Base-by-base conservation (phyloP, 768 basidiomycete genomes). In the Suillus weaverae region DNA sequence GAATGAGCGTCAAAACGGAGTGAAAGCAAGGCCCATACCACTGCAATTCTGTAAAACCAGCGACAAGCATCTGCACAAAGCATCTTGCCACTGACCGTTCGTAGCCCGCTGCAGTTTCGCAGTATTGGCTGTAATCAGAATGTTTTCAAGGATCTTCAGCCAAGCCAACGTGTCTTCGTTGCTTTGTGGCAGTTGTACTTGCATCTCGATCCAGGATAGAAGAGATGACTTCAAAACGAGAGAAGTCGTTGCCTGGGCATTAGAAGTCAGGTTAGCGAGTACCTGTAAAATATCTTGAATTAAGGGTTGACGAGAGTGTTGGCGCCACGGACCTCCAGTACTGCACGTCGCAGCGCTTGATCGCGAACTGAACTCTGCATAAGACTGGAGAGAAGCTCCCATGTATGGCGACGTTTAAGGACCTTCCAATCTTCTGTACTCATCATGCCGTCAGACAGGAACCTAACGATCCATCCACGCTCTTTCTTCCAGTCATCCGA, bases 401-500 rank as follows among this genome's bases (percentile, higher is more conserved):
- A 97, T 0, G 92, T 94, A 71, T 95, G 92, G 33, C 95, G 79
- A 53, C 93, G 81, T 70, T 88, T 88, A 62, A 96, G 74, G 3
- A 94, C 84, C 38, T 81, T 82, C 95, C 95, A 97, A 70, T 98
- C 95, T 48, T 86, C 83, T 0, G 82, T 81, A 56, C 87, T 84
- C 67, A 82, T 81, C 85, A 94, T 89, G 0, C 92, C 93, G 66
- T 97, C 94, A 0, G 89, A 82, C 44, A 97, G 76, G 75, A 94
- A 92, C 46, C 85, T 83, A 39, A 97, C 78, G 35, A 97, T 95
- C 95, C 95, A 98, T 2, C 82, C 83, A n/a, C 94, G 82, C 70
- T 97, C 94, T 75, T 88, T 90, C 77, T 87, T 90, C 90, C 92
- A 95, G 16, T 89, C 89, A 46, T 92, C 89, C 4, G 81, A 78